phyloP scores from a whole-genome alignment of 805 yeast genomes.

The Peterozyma toletana region DNA sequence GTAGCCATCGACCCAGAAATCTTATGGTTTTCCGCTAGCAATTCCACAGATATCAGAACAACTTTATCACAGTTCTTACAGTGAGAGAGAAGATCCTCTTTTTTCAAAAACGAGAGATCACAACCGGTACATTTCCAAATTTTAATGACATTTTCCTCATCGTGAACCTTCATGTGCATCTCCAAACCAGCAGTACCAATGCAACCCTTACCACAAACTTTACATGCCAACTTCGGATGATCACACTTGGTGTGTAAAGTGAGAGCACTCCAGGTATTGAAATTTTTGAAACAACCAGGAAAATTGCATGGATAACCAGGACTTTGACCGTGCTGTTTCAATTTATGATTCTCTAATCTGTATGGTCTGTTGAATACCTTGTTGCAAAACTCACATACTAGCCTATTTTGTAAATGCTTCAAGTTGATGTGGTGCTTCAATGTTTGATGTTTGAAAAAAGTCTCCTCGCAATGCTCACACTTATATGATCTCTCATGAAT shows the following conservation, averaged over 20 bases:
- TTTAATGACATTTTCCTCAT: constrained; percentile 39
- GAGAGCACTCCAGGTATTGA: constrained; percentile 67
- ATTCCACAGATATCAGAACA: not conserved
- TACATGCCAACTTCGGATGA: constrained; percentile 66
- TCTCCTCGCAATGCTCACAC: constrained; percentile 63
- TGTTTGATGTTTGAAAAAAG: constrained; percentile 71
- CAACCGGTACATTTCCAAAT: constrained; percentile 66
- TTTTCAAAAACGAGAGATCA: constrained; percentile 41
- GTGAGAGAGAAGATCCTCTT: constrained; percentile 51
- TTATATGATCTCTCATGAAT: constrained; percentile 66
- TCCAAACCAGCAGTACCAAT: constrained; percentile 64
- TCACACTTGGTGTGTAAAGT: constrained; percentile 63
- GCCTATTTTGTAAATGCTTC: constrained; percentile 46
- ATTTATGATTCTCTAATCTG: constrained; percentile 58
- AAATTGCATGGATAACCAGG: constrained; percentile 55
- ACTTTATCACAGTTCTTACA: constrained; percentile 34
- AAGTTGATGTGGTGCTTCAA: constrained; percentile 63
- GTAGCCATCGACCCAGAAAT: no score
- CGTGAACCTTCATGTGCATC: constrained; percentile 72
- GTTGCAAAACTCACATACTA: constrained; percentile 58
- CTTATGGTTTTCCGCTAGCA: no score
- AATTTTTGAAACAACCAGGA: constrained; percentile 51
- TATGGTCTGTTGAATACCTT: constrained; percentile 58
- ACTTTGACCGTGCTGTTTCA: constrained; percentile 51
- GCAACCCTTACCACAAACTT: constrained; percentile 61